A percentile compares a stretch with the other conserved stretches of the same genome.
These are phyloP conservation scores for Beta lomatogona DNA, from an alignment of 179 eudicot species.

Conservation along the genomic window DNA sequence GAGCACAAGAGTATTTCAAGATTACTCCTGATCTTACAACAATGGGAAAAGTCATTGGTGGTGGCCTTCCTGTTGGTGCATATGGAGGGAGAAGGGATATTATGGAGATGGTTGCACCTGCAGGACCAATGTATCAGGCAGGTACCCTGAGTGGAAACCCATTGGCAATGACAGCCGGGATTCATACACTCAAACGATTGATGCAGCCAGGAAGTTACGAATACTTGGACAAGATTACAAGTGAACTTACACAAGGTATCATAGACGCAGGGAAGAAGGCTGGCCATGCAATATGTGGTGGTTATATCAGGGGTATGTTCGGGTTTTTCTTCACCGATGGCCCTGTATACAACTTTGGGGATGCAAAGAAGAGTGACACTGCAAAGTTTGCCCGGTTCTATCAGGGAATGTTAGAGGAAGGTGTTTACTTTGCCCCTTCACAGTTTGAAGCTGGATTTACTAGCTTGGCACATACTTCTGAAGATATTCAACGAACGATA, in stretches of 20 bases:
- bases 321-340: conserved; percentile 95
- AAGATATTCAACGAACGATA: conserved; percentile 74
- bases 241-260: conserved; percentile 72
- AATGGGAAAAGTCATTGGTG: conserved; percentile 91
- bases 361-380: conserved; percentile 91
- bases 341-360: conserved; percentile 78
- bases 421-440: conserved; percentile 93
- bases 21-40: conserved; percentile 90
- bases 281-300: conserved; percentile 87
- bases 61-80: conserved; percentile 95
- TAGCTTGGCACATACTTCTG: conserved; percentile 72
- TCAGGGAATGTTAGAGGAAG: conserved; percentile 87
- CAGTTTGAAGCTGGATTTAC: conserved; percentile 99
- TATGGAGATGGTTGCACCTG: conserved; percentile 99
- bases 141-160: conserved; percentile 99
- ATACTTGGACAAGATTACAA: conserved; percentile 65
- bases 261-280: conserved; percentile 80
- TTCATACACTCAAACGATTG: conserved; percentile 82
- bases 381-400: conserved; percentile 75
- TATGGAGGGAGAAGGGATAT: conserved; percentile 95
- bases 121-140: conserved; percentile 93
- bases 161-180: conserved; percentile 98
- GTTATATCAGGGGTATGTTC: conserved; percentile 81
- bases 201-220: conserved; percentile 72
- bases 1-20: conserved; percentile 91